Conservation (phyloP, 345 rosid species). For the Lagerstroemia speciosa region DNA sequence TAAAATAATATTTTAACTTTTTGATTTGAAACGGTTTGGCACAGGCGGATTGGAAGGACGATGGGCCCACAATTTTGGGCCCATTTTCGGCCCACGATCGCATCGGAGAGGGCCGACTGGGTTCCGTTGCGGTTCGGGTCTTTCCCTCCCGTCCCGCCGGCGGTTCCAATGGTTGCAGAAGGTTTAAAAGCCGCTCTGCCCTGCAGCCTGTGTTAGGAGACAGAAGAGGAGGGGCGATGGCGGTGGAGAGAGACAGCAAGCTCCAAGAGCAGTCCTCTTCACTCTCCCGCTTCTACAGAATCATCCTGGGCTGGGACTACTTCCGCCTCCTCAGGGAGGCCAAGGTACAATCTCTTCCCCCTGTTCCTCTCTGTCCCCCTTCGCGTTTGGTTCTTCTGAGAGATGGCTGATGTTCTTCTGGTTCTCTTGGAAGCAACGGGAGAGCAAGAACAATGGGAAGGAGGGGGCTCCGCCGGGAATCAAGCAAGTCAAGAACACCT, state of each 20-base stretch:
- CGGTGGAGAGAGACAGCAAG: constrained; percentile 41
- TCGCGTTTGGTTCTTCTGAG: background rate
- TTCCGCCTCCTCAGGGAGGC: constrained; percentile 43
- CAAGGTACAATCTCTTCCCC: background rate
- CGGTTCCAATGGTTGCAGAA: too few species aligned
- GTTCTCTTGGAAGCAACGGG: constrained; percentile 16
- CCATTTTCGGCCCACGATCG: too few species aligned
- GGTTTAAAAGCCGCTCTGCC: too few species aligned
- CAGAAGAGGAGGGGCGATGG: constrained; percentile 30
- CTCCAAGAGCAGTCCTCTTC: constrained; percentile 47
- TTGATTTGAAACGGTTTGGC: too few species aligned
- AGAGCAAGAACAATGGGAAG: constrained; percentile 16
- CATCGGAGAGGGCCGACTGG: too few species aligned
- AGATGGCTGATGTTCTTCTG: background rate
- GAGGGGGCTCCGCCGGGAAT: constrained; percentile 24
- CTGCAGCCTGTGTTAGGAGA: background rate
- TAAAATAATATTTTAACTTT: too few species aligned
- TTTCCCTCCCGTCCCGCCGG: too few species aligned
- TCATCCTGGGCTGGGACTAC: constrained; percentile 74
- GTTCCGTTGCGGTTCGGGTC: too few species aligned
- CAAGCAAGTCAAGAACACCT: constrained; percentile 52
- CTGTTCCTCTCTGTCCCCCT: background rate
- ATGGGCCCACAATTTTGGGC: too few species aligned
- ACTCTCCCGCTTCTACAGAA: constrained; percentile 54
- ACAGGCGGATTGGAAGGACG: too few species aligned